Percentiles rank a stretch among this genome's conserved stretches.
Evolutionary conservation across 2,329 filamentous ascomycete species (phyloP).

Genomic region (Colletotrichum zoysiae): DNA sequence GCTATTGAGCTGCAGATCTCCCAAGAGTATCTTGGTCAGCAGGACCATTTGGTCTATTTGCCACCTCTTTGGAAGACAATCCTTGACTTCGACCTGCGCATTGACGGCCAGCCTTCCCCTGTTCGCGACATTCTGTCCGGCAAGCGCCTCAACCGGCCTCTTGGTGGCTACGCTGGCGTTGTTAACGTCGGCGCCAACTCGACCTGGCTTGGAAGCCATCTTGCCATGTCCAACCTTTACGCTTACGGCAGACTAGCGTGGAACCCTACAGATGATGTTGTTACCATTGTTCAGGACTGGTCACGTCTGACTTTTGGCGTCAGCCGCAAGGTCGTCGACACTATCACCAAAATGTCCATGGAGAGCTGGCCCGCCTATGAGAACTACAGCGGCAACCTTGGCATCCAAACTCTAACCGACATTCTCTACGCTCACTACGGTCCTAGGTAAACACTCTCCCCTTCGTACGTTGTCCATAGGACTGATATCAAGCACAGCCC

Average conservation of each 20-base stretch:
- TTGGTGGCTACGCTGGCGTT: conserved; percentile 75
- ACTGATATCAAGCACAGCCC: conserved; percentile 58
- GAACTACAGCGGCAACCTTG: conserved; percentile 77
- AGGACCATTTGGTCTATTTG: conserved; percentile 76
- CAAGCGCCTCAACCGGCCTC: conserved; percentile 66
- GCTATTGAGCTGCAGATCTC: conserved; percentile 76
- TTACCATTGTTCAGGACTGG: conserved; percentile 72
- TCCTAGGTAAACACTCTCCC: conserved; percentile 51
- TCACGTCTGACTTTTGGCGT: conserved; percentile 74
- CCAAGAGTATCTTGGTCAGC: conserved; percentile 80
- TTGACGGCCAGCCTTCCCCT: conserved; percentile 66
- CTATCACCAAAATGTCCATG: conserved; percentile 74
- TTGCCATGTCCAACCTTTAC: conserved; percentile 79
- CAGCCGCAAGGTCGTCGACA: conserved; percentile 66
- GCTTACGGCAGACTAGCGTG: conserved; percentile 77
- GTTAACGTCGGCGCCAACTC: conserved; percentile 75
- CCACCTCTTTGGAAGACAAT: conserved; percentile 77
- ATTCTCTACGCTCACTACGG: conserved; percentile 77
- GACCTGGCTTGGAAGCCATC: conserved; percentile 77
- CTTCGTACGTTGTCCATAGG: too few species aligned
- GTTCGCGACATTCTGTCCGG: conserved; percentile 73
- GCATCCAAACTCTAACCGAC: conserved; percentile 76
- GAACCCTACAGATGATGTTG: conserved; percentile 65
- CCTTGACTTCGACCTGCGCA: conserved; percentile 74
- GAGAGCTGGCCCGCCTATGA: conserved; percentile 79